A percentile compares a stretch with the other conserved stretches of the same genome.
phyloP scores from a whole-genome alignment of 495 filamentous ascomycete genomes.

The Neurospora pannonica region DNA sequence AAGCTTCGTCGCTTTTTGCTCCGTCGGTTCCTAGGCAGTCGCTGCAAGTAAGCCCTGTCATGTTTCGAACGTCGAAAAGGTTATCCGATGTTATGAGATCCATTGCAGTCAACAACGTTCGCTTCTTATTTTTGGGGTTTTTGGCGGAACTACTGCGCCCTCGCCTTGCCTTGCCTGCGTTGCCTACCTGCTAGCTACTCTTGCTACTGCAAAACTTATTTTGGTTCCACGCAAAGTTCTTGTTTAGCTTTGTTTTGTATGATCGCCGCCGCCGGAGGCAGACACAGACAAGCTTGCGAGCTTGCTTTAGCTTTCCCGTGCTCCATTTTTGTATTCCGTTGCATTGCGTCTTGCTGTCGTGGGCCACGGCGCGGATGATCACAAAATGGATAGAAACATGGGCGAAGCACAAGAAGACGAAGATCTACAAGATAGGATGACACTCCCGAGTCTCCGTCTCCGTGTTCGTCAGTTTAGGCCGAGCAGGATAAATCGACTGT shows the following conservation, averaged over 20 bases:
- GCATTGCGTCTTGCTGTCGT: background rate
- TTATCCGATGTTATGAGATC: background rate
- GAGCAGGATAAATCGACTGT: too few relatives aligned
- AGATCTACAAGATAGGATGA: background rate
- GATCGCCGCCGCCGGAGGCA: background rate
- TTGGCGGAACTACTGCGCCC: background rate
- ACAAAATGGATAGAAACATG: background rate
- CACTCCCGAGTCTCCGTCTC: background rate
- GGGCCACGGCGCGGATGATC: background rate
- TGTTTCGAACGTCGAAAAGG: background rate
- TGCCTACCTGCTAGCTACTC: background rate
- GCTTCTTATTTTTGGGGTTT: too few relatives aligned
- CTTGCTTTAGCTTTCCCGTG: background rate
- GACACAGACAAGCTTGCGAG: background rate
- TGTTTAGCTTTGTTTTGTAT: background rate
- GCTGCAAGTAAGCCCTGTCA: background rate
- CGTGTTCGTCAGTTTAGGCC: background rate
- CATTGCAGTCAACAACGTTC: background rate
- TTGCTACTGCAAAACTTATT: background rate
- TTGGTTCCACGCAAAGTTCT: background rate
- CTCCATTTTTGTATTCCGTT: background rate
- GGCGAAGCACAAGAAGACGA: background rate
- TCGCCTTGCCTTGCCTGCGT: background rate
- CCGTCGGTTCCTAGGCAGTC: background rate
- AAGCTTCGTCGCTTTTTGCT: background rate